phyloP scores from a whole-genome alignment of 768 basidiomycete genomes.

The Termitomyces heimii region DNA sequence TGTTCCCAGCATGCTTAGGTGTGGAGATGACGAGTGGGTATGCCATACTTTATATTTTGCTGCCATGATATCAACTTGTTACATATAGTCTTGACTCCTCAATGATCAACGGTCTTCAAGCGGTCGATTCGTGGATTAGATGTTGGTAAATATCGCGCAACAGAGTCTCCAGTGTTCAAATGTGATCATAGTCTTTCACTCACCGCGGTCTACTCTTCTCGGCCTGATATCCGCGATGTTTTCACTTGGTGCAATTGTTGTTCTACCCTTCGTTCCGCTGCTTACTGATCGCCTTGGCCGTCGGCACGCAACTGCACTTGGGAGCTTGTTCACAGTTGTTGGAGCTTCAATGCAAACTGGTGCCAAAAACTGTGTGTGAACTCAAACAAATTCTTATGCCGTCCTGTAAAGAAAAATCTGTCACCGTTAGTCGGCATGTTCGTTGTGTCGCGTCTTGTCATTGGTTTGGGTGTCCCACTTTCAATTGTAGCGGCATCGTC shows the following conservation, averaged over 20 bases:
- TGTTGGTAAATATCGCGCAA: slow-evolving; percentile 27
- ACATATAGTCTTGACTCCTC: slow-evolving; percentile 45
- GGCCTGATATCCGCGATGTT: slow-evolving; percentile 55
- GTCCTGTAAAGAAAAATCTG: not conserved
- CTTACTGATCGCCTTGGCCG: slow-evolving; percentile 47
- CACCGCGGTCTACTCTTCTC: slow-evolving; percentile 44
- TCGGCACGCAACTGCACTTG: slow-evolving; percentile 42
- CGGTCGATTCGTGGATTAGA: slow-evolving; percentile 48
- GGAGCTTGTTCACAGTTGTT: slow-evolving; percentile 44
- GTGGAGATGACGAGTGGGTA: slow-evolving; percentile 61
- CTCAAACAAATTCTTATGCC: not conserved
- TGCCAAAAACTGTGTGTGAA: slow-evolving; percentile 38
- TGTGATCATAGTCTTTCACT: slow-evolving; percentile 38
- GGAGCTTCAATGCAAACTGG: slow-evolving; percentile 40
- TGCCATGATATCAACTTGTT: not conserved
- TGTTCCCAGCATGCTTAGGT: slow-evolving; percentile 53
- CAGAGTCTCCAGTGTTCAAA: not conserved
- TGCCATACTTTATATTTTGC: slow-evolving; percentile 7
- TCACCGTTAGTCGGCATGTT: slow-evolving; percentile 47
- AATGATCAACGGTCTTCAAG: slow-evolving; percentile 61
- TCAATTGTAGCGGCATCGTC: slow-evolving; percentile 65
- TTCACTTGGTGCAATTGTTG: slow-evolving; percentile 49
- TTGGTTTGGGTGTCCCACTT: slow-evolving; percentile 57
- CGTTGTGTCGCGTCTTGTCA: slow-evolving; percentile 45
- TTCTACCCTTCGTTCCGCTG: slow-evolving; percentile 47